Percentiles rank a stretch among this genome's conserved stretches.
Evolutionary conservation across 352 stramenopile species (phyloP).

Genomic region (Thalassiosira delicatula): DNA sequence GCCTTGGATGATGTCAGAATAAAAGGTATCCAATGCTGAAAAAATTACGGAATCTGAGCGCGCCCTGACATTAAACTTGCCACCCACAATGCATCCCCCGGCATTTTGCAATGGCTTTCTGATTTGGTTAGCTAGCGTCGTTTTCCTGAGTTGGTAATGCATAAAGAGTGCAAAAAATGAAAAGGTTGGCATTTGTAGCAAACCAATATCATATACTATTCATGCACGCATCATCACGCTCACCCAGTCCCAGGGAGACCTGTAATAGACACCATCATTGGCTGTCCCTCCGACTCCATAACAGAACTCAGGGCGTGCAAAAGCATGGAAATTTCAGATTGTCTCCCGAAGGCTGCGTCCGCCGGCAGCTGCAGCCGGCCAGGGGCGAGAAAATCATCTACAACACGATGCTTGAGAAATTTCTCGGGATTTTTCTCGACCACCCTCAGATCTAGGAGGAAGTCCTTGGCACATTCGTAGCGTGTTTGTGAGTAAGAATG

Average conservation of each 20-base stretch:
- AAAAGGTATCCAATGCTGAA: conserved; percentile 49
- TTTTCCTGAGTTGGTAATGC: conserved; percentile 14
- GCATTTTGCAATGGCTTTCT: conserved; percentile 27
- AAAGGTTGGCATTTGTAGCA: background rate
- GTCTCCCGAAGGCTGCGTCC: conserved; percentile 39
- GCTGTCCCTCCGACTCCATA: background rate
- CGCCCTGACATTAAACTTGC: conserved; percentile 44
- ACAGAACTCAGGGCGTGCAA: conserved; percentile 34
- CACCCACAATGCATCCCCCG: conserved; percentile 50
- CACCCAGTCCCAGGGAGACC: conserved; percentile 43
- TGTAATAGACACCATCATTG: conserved; percentile 41
- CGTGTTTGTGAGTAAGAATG: background rate
- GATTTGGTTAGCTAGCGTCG: conserved; percentile 50
- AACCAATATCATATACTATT: background rate
- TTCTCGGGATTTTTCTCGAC: conserved; percentile 17
- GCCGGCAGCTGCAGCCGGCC: conserved; percentile 9
- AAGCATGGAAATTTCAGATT: conserved; percentile 48
- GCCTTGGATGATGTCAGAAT: conserved; percentile 22
- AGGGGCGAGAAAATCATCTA: background rate
- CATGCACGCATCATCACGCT: background rate
- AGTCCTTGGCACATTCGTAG: conserved; percentile 43
- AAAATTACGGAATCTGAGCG: conserved; percentile 35
- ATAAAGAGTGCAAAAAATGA: conserved; percentile 3
- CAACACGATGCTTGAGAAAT: background rate
- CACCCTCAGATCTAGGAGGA: conserved; percentile 37